Conservation (phyloP, 768 basidiomycete species). For the Agaricus subrufescens region DNA sequence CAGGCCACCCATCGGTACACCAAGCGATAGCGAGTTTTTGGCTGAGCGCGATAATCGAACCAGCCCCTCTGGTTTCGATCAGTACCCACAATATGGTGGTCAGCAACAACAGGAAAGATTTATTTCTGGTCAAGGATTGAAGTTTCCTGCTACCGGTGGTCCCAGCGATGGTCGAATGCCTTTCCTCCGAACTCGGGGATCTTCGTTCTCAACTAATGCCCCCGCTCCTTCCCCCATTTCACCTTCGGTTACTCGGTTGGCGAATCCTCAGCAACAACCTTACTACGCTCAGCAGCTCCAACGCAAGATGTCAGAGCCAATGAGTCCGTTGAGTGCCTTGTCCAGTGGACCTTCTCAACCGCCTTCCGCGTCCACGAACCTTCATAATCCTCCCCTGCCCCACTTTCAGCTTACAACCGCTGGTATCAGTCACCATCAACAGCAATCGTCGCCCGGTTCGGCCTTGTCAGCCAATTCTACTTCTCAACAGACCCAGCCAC, state of each 20-base stretch:
- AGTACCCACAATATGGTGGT: slow-evolving; percentile 18
- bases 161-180: slow-evolving; percentile 11
- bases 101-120: slow-evolving; percentile 46
- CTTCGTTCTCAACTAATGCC: slow-evolving; percentile 6
- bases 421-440: background rate
- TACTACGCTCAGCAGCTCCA: slow-evolving; percentile 40
- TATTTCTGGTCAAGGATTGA: slow-evolving; percentile 62
- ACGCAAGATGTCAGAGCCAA: slow-evolving; percentile 33
- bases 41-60: slow-evolving; percentile 26
- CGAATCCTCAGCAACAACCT: slow-evolving; percentile 43
- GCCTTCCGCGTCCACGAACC: slow-evolving; percentile 15
- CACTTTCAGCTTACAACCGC: background rate
- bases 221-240: slow-evolving; percentile 50
- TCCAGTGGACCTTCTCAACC: slow-evolving; percentile 11
- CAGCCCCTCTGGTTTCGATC: slow-evolving; percentile 30
- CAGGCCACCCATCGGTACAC: slow-evolving; percentile 52
- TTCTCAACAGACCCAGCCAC: slow-evolving; percentile 12
- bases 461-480: too few relatives aligned
- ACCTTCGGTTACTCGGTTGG: slow-evolving; percentile 29
- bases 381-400: slow-evolving; percentile 3
- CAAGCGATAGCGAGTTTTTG: slow-evolving; percentile 58
- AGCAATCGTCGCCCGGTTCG: slow-evolving; percentile 8
- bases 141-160: slow-evolving; percentile 35
- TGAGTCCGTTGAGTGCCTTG: slow-evolving; percentile 1
- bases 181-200: slow-evolving; percentile 13